Percentiles rank a stretch among this genome's conserved stretches.
Conservation (phyloP, 352 stramenopile species). For the Phytophthora foliorum region DNA sequence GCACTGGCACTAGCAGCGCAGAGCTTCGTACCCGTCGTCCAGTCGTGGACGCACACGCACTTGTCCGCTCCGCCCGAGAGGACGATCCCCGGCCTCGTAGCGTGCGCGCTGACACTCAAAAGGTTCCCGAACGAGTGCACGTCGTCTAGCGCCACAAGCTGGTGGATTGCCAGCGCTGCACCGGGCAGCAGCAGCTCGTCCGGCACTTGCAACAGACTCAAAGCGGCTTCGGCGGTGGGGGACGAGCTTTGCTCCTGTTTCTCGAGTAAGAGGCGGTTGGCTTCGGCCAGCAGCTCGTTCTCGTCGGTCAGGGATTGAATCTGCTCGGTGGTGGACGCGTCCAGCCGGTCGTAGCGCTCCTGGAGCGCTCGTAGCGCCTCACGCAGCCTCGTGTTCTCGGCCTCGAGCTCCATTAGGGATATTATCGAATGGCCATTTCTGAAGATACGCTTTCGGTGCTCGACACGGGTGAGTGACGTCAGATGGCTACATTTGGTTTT, state of each 20-base stretch:
- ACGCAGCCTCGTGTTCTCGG: constrained; percentile 60
- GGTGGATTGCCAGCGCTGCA: constrained; percentile 34
- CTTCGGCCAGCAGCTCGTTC: constrained; percentile 78
- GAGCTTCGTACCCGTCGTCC: constrained; percentile 56
- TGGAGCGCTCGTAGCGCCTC: constrained; percentile 58
- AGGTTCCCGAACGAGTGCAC: constrained; percentile 77
- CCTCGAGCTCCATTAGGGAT: constrained; percentile 40
- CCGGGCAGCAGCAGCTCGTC: constrained; percentile 79
- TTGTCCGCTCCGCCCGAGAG: constrained; percentile 84
- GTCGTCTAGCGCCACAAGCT: constrained; percentile 50
- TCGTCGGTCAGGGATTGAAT: constrained; percentile 78
- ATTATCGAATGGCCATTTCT: not conserved
- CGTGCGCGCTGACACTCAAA: constrained; percentile 65
- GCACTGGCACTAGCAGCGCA: constrained; percentile 41
- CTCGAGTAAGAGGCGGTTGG: constrained; percentile 74
- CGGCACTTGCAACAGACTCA: constrained; percentile 54
- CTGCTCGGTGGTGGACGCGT: constrained; percentile 36
- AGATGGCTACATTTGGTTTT: constrained; percentile 35
- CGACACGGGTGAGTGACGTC: constrained; percentile 9
- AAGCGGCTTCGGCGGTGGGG: constrained; percentile 2
- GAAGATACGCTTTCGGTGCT: constrained; percentile 19
- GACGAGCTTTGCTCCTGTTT: constrained; percentile 36
- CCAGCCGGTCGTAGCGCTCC: constrained; percentile 58
- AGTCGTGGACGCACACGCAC: constrained; percentile 76
- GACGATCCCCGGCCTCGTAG: constrained; percentile 47